phyloP scores from a whole-genome alignment of 2,329 filamentous ascomycete species.

The Dendrostoma leiphaemia region DNA sequence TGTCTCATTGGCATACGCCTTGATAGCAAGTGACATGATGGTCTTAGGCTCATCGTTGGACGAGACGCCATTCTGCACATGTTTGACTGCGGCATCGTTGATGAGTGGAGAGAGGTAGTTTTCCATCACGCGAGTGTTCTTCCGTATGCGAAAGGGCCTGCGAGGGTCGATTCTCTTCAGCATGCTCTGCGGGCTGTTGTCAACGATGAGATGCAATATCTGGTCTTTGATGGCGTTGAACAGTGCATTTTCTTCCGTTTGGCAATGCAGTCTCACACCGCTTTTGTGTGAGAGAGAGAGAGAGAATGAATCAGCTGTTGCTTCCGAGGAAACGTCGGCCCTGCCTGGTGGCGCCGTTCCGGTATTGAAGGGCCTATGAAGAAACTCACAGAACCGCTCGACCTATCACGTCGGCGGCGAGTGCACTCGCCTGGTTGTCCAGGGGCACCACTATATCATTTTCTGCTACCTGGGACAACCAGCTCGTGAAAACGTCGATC shows the following conservation, averaged over 20 bases:
- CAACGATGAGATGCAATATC: constrained; percentile 16
- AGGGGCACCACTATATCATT: constrained; percentile 4
- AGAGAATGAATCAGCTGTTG: neutral
- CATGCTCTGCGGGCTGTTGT: constrained; percentile 6
- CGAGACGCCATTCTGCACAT: constrained; percentile 17
- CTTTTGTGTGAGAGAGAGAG: neutral
- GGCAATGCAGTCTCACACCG: constrained; percentile 17
- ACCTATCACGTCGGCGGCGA: constrained; percentile 24
- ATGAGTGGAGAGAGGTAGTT: constrained; percentile 27
- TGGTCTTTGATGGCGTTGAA: constrained; percentile 17
- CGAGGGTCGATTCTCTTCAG: constrained; percentile 18
- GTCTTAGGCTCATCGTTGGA: constrained; percentile 22
- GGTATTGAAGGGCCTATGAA: too few relatives aligned
- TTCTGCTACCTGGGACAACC: constrained; percentile 2
- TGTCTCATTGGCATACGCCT: constrained; percentile 23
- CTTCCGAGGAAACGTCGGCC: too few relatives aligned
- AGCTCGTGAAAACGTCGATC: constrained; percentile 11
- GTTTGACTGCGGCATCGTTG: constrained; percentile 23
- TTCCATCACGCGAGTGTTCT: constrained; percentile 27
- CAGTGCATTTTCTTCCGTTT: constrained; percentile 14
- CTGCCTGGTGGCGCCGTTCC: too few relatives aligned
- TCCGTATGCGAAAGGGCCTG: constrained; percentile 24
- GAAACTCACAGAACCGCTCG: constrained; percentile 27
- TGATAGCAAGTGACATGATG: constrained; percentile 28
- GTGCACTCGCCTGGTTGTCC: constrained; percentile 7